Conservation (phyloP, 805 yeast genomes). For the Saccharomyces kudriavzevii region DNA sequence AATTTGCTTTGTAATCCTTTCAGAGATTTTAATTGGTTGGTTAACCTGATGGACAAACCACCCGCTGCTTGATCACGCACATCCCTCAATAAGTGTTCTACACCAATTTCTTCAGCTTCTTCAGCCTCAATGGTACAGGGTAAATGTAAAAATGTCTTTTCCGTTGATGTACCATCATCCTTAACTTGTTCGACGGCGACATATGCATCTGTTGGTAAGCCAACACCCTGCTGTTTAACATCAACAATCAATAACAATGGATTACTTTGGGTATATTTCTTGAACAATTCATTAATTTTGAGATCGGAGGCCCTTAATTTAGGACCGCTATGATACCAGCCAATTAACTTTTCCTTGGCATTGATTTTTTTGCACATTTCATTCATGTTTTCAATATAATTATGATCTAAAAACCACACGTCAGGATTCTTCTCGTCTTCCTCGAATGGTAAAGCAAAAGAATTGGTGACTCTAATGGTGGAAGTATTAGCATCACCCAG, state of each 20-base stretch:
- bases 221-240: conserved; percentile 72
- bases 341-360: conserved; percentile 91
- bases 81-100: conserved; percentile 89
- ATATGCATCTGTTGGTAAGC: conserved; percentile 94
- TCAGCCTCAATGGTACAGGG: conserved; percentile 93
- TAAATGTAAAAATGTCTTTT: conserved; percentile 84
- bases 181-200: conserved; percentile 90
- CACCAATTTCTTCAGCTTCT: conserved; percentile 99
- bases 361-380: conserved; percentile 97
- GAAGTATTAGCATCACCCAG: conserved; percentile 63
- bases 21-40: conserved; percentile 81
- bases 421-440: conserved; percentile 87
- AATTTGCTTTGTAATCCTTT: conserved; percentile 78
- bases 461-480: conserved; percentile 70
- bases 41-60: conserved; percentile 72
- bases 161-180: conserved; percentile 90
- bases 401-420: conserved; percentile 96
- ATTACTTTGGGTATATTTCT: conserved; percentile 59
- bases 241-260: conserved; percentile 82
- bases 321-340: conserved; percentile 99
- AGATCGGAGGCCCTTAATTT: conserved; percentile 81
- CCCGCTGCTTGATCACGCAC: conserved; percentile 97
- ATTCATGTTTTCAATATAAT: conserved; percentile 90
- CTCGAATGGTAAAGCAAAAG: conserved; percentile 96
- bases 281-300: conserved; percentile 84